Conservation (phyloP, 352 stramenopile genomes). For the Phytopythium litorale region DNA sequence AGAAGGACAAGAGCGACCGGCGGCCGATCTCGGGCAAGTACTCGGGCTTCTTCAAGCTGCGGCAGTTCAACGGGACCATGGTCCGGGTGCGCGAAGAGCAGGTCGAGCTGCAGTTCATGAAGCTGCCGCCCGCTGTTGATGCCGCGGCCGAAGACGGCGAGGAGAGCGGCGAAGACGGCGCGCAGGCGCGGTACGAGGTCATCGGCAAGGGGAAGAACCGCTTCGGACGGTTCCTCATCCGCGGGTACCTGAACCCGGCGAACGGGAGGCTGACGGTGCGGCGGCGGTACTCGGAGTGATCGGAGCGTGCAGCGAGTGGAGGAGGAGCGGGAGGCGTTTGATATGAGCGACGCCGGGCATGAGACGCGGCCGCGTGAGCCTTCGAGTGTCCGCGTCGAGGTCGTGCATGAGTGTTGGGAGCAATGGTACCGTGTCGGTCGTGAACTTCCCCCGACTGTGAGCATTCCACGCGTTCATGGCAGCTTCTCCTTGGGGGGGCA, state of each 20-base stretch:
- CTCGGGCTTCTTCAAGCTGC: constrained; percentile 64
- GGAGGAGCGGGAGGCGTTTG: background rate
- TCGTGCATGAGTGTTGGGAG: background rate
- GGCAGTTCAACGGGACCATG: constrained; percentile 59
- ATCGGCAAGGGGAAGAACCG: constrained; percentile 65
- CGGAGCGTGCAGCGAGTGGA: background rate
- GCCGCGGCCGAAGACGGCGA: constrained; percentile 8
- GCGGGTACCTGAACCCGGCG: constrained; percentile 48
- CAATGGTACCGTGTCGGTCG: background rate
- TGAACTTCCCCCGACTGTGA: background rate
- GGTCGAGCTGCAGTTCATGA: constrained; percentile 66
- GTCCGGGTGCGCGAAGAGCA: constrained; percentile 57
- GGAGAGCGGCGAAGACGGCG: constrained; percentile 18
- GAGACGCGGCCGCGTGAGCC: background rate
- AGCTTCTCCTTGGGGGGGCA: no score
- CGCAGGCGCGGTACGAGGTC: constrained; percentile 40
- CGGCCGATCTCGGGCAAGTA: constrained; percentile 67
- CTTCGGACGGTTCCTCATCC: constrained; percentile 66
- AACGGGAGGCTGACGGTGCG: constrained; percentile 45
- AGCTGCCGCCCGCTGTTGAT: constrained; percentile 21
- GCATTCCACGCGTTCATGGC: no score
- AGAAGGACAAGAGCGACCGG: constrained; percentile 32
- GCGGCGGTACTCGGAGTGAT: constrained; percentile 53
- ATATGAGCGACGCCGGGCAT: background rate
- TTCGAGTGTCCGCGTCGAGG: background rate